Evolutionary conservation across 176 grass and related monocot species (phyloP).

Genomic region (sorghum (Sorghum bicolor)): Sorghum_bicolor_NCBIv3 NC_012871.2:674001-674500

Average conservation of each 20-base stretch:
- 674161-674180: neutral
- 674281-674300: constrained; percentile 12
- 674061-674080: constrained; percentile 61
- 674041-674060: constrained; percentile 73
- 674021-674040: constrained; percentile 59
- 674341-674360: too few relatives aligned
- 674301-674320: neutral
- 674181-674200: neutral
- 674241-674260: constrained; percentile 14
- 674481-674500: too few relatives aligned
- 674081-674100: neutral
- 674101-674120: constrained; percentile 23
- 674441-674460: too few relatives aligned
- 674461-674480: too few relatives aligned
- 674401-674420: too few relatives aligned
- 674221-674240: constrained; percentile 26
- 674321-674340: neutral
- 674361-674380: too few relatives aligned
- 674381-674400: too few relatives aligned
- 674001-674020: constrained; percentile 80
- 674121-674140: constrained; percentile 14
- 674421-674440: too few relatives aligned
- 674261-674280: neutral
- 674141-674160: neutral
- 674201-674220: constrained; percentile 12